Evolutionary conservation across 306 rosid genomes (phyloP), one percentile per base, ranked within the genome.

Genomic region (Ziziphus jujuba): DNA sequence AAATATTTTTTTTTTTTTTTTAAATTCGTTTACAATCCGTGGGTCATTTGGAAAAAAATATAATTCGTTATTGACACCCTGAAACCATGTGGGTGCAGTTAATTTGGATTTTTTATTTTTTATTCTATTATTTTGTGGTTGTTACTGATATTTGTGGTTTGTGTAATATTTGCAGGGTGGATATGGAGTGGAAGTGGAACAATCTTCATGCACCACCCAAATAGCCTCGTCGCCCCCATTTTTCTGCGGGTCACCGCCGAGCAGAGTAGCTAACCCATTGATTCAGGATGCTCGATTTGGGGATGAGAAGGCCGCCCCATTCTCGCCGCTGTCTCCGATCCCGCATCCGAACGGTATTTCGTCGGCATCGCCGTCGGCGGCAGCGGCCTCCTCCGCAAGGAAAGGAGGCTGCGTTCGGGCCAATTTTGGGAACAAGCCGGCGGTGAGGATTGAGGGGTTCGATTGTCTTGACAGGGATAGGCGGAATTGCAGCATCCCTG

Each of bases 231-330:
- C 91, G 85, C 97, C 96, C 84, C 97, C 95, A 63, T 93, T 83
- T 90, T 86, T 82, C 65, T 75, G 89, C 56, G 99, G 97, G 85
- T 88, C 99, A 36, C 99, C 99, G 72, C 99, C 99, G 66, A 90
- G 95, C 76, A 88, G 99, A 85, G 97, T 90, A 81, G 85, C 84
- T 75, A 90, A 93, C 85, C 99, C 99, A 25, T 80, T 93, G 73
- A 84, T 86, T 75, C 99, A 80, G 69, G 99, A 93, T 58, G 97
- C 87, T 62, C 80, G 96, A 79, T 93, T 93, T 45, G 90, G 96
- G 79, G 90, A 81, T 31, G 90, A 90, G 69, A 84, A 87, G 82
- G 63, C 83, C 65, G 45, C 71, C 36, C 81, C 86, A 0, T 58
- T 73, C 22, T 61, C 90, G 0, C 76, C 87, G 0, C 66, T 81